Evolutionary conservation across 202 grass and related monocot species (phyloP), one percentile per base, ranked within the genome.

Genomic region (Setaria viridis): DNA sequence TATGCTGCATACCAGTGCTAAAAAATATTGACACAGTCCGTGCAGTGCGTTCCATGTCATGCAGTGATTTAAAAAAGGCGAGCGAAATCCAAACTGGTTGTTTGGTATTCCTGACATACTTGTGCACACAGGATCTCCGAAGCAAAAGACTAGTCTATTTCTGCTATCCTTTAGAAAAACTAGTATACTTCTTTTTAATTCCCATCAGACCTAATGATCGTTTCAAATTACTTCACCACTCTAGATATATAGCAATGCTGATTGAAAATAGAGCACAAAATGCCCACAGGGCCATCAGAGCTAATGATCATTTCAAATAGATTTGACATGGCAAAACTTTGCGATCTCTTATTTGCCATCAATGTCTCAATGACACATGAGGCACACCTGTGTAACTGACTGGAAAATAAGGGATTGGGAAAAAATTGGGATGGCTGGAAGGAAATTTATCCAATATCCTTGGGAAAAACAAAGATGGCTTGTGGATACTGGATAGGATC

Each of bases 401-500:
- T 54, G 32, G 30, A 8, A 74, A 74, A 37, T 74, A 54, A 62
- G 59, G 59, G 11, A 32, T 32, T 13, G 25, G 25, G 1, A 32
- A 30, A 64, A 53, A 75, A 73, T 35, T 56, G 16, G 30, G 20
- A 56, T 56, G 72, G 50, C 16, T 12, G 16, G 6, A n/a, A 35
- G 11, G 14, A 70, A 35, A 58, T 50, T 25, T 42, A 76, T 42
- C 35, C 6, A 2, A 60, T 45, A 11, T 76, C 6, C 19, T 65
- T 51, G 17, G 0, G 43, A 41, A 51, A 83, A 87, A 83, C 25
- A 15, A 75, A 63, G 48, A 76, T 63, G 6, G 10, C 16, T 21
- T 69, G 62, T 78, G n/a, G 43, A 73, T 20, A 41, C 39, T 41
- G 39, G 34, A 73, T 29, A 55, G 1, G 1, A 16, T 74, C 42